A percentile compares a stretch with the other conserved stretches of the same genome.
phyloP scores from a whole-genome alignment of 2,329 filamentous ascomycete species.

The Fusarium tuaranense region DNA sequence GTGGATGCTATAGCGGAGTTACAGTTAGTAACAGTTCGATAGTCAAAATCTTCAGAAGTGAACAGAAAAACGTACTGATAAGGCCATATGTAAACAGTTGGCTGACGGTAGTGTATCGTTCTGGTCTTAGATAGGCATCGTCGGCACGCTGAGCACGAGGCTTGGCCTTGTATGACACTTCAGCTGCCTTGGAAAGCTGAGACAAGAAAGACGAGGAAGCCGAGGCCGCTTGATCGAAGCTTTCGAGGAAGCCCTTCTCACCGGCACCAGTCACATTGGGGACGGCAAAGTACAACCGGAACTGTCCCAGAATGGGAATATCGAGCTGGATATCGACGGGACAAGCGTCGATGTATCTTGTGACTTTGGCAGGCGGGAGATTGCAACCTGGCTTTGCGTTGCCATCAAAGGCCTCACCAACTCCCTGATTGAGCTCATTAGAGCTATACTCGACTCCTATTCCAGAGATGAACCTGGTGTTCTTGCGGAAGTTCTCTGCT shows the following conservation, averaged over 20 bases:
- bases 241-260: conserved; percentile 64
- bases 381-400: conserved; percentile 63
- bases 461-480: conserved; percentile 78
- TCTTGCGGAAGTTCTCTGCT: conserved; percentile 75
- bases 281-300: conserved; percentile 77
- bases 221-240: conserved; percentile 66
- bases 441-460: conserved; percentile 71
- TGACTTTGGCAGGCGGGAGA: conserved; percentile 75
- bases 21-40: background rate
- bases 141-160: conserved; percentile 66
- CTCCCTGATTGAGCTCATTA: conserved; percentile 60
- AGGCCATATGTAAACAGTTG: conserved; percentile 75
- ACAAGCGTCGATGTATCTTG: conserved; percentile 80
- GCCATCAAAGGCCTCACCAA: conserved; percentile 49
- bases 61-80: conserved; percentile 63
- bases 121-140: conserved; percentile 73
- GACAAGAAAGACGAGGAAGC: conserved; percentile 65
- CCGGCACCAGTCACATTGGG: conserved; percentile 64
- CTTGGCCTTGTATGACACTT: conserved; percentile 69
- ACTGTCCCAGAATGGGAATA: conserved; percentile 80
- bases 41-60: background rate
- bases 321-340: conserved; percentile 81
- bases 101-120: conserved; percentile 75
- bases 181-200: conserved; percentile 67
- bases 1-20: conserved; percentile 13